phyloP scores from a whole-genome alignment of 345 rosid genomes.

The Aquilaria malaccensis region DNA sequence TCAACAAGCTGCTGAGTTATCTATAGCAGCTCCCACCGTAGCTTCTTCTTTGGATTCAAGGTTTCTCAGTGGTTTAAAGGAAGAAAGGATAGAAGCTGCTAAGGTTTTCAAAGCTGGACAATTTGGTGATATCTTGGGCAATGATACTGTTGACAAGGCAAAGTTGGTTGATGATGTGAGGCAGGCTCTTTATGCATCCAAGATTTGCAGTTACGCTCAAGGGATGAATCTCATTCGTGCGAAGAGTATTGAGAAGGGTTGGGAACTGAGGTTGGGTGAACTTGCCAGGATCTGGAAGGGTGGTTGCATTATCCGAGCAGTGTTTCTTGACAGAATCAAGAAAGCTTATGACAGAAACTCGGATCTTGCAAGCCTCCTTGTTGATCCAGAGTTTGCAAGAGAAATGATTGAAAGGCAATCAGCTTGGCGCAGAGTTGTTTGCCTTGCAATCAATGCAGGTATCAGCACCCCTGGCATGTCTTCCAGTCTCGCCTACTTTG shows the following conservation, averaged over 20 bases:
- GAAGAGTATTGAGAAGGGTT: constrained; percentile 72
- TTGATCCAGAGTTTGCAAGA: constrained; percentile 92
- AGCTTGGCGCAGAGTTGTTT: constrained; percentile 93
- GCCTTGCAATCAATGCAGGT: constrained; percentile 83
- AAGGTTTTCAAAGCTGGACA: constrained; percentile 70
- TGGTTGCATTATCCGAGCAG: constrained; percentile 90
- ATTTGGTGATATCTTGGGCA: constrained; percentile 49
- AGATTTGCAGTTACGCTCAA: constrained; percentile 95
- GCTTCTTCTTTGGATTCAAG: constrained; percentile 83
- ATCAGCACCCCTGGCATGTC: constrained; percentile 96
- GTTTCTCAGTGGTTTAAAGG: constrained; percentile 86
- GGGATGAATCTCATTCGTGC: constrained; percentile 97
- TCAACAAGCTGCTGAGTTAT: constrained; percentile 98
- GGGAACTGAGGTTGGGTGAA: constrained; percentile 88
- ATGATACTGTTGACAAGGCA: constrained; percentile 63
- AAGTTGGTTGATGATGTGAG: constrained; percentile 78
- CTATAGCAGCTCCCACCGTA: constrained; percentile 91
- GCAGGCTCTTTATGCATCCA: constrained; percentile 87
- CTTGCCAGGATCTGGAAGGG: constrained; percentile 98
- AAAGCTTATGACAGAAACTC: constrained; percentile 90
- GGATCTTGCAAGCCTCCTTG: constrained; percentile 79
- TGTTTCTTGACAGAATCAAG: constrained; percentile 92
- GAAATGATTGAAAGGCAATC: constrained; percentile 89
- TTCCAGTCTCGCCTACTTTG: constrained; percentile 88
- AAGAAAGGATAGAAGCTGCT: constrained; percentile 82